These are phyloP conservation scores for Fusarium avenaceum DNA, from an alignment of 2,329 filamentous ascomycete genomes.

Conservation along the genomic window DNA sequence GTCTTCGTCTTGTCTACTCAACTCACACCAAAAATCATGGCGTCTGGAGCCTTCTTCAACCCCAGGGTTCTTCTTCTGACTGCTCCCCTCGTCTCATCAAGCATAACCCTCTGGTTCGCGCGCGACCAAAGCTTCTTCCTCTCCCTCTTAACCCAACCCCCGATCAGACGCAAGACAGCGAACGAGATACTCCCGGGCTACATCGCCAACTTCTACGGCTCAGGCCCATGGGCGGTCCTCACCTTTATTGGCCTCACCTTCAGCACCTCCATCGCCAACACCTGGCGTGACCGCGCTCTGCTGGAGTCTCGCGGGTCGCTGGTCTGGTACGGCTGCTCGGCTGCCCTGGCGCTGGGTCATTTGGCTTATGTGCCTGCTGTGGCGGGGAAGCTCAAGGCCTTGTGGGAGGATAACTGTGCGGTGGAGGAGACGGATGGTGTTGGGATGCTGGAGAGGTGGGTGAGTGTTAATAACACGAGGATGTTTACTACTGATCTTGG, in stretches of 20 bases:
- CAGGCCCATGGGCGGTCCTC: slow-evolving; percentile 53
- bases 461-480: slow-evolving; percentile 51
- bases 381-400: slow-evolving; percentile 50
- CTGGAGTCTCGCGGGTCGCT: slow-evolving; percentile 47
- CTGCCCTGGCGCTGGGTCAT: slow-evolving; percentile 51
- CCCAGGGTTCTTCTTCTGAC: slow-evolving; percentile 57
- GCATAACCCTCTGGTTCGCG: slow-evolving; percentile 61
- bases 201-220: slow-evolving; percentile 59
- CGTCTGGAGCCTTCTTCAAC: slow-evolving; percentile 56
- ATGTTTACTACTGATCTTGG: slow-evolving; percentile 54
- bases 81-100: slow-evolving; percentile 62
- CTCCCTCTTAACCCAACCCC: slow-evolving; percentile 51
- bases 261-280: slow-evolving; percentile 47
- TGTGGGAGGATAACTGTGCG: slow-evolving; percentile 47
- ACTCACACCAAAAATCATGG: slow-evolving; percentile 49
- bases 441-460: slow-evolving; percentile 51
- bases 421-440: slow-evolving; percentile 47
- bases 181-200: slow-evolving; percentile 59
- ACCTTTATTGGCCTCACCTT: slow-evolving; percentile 54
- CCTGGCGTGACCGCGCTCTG: slow-evolving; percentile 42
- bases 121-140: slow-evolving; percentile 61
- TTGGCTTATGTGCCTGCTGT: slow-evolving; percentile 54
- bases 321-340: slow-evolving; percentile 53
- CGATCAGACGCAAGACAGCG: slow-evolving; percentile 48
- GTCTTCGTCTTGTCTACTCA: not conserved